A percentile compares a stretch with the other conserved stretches of the same genome.
These are phyloP conservation scores for Gossypium bickii DNA, from an alignment of 345 rosid species.

Conservation along the genomic window DNA sequence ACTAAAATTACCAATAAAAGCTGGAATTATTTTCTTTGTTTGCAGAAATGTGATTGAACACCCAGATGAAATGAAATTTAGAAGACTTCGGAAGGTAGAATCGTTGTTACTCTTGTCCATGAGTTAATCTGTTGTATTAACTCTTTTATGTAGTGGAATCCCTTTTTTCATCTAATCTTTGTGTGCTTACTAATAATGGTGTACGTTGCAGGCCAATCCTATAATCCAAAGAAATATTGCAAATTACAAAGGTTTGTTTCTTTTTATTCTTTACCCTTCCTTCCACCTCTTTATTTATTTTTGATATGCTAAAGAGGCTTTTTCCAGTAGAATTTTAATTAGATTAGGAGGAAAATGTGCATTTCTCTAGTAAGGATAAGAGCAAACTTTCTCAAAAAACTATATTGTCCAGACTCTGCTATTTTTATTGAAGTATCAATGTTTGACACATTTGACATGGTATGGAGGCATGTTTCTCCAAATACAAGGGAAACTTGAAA, in stretches of 20 bases:
- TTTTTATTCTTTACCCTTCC: neutral
- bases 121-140: neutral
- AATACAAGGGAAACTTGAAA: neutral
- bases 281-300: neutral
- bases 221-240: slow-evolving; percentile 57
- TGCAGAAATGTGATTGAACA: slow-evolving; percentile 77
- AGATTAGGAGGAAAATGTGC: neutral
- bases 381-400: neutral
- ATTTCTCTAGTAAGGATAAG: neutral
- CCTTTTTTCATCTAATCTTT: neutral
- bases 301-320: neutral
- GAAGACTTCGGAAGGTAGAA: slow-evolving; percentile 72
- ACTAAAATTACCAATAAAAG: slow-evolving; percentile 5
- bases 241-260: slow-evolving; percentile 50
- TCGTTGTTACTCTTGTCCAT: neutral
- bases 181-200: slow-evolving; percentile 8
- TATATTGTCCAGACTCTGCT: neutral
- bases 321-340: neutral
- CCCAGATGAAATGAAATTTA: slow-evolving; percentile 69
- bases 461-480: neutral
- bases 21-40: slow-evolving; percentile 10
- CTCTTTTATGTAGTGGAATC: neutral
- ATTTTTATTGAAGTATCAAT: neutral
- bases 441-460: neutral
- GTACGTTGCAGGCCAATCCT: slow-evolving; percentile 67